Conservation (phyloP, 2,329 filamentous ascomycete genomes). For the Colletotrichum sp. region DNA sequence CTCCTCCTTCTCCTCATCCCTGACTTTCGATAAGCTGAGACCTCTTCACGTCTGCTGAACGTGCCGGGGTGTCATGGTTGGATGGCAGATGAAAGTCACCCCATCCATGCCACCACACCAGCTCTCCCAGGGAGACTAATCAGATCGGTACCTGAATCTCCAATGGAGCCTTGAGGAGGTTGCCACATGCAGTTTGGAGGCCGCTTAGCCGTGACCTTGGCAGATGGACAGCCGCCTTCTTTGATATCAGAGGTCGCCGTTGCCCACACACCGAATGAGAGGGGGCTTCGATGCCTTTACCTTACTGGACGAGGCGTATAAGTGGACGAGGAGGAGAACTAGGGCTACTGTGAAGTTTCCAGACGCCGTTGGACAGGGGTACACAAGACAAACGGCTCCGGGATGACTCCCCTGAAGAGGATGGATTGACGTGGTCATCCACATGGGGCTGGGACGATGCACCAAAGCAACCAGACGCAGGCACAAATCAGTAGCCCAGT, state of each 20-base stretch:
- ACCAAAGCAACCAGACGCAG: background rate
- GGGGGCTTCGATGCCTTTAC: too few species aligned
- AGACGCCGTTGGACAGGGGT: background rate
- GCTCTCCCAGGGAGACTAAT: background rate
- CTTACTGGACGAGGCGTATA: background rate
- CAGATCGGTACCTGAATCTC: slow-evolving; percentile 18
- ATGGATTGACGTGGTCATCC: background rate
- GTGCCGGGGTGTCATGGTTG: background rate
- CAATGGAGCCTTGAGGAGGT: background rate
- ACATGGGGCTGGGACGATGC: background rate
- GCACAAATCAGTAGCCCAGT: background rate
- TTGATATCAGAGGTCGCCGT: background rate
- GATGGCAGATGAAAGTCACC: background rate
- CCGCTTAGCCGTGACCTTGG: slow-evolving; percentile 11
- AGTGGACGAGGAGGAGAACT: background rate
- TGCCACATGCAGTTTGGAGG: background rate
- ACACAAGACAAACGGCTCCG: background rate
- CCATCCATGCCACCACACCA: background rate
- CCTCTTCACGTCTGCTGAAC: background rate
- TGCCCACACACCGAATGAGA: background rate
- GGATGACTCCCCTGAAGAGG: background rate
- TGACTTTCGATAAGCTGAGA: background rate
- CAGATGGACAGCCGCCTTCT: background rate
- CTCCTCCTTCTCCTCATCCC: background rate
- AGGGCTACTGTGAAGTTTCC: background rate